Evolutionary conservation across 495 filamentous ascomycete species (phyloP), one percentile per base, ranked within the genome.

Genomic region (Podospora tetraspora): DNA sequence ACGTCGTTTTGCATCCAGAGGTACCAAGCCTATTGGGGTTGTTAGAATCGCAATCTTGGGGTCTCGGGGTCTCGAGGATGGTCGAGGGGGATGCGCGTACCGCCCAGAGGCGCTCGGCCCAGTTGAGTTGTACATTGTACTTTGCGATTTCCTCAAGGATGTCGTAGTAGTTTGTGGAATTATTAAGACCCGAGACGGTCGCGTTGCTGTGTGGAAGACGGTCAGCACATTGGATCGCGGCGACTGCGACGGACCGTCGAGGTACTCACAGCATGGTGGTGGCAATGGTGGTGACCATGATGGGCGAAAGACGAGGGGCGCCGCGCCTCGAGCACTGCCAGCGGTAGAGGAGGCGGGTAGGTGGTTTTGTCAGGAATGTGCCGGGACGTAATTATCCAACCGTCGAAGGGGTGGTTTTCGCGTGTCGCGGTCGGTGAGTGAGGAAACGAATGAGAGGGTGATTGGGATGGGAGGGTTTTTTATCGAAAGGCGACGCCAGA

Each of bases 1-100:
- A 90, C 88, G 84, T 98, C 94, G 74, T 98, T 97, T 74, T 94
- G 91, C 92, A 98, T 96, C 87, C 90, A 98, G n/a, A 93, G 87
- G 78, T 98, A 98, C 94, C 94, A 87, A 22, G 83, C 77, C 84
- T 86, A 68, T 68, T 21, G 58, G 10, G 57, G n/a, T n/a, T 22
- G 61, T 68, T 21, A 68, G 62, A 24, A 67, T 61, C 22, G 32
- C 59, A 27, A 52, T 34, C 16, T 32, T 19, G 19, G 23, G 7
- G 24, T 24, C 4, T 37, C 16, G 9, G 16, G 12, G 24, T 25
- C 5, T 34, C 12, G 25, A 21, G 27, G 64, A 56, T 11, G 29
- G 32, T 34, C 19, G 34, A 5, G 43, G 65, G 61, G 57, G 64
- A 62, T 62, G 37, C 57, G 80, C 86, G 92, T 76, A 94, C 92